Evolutionary conservation across 345 rosid genomes (phyloP), one percentile per base, ranked within the genome.

Genomic region (Corymbia maculata): DNA sequence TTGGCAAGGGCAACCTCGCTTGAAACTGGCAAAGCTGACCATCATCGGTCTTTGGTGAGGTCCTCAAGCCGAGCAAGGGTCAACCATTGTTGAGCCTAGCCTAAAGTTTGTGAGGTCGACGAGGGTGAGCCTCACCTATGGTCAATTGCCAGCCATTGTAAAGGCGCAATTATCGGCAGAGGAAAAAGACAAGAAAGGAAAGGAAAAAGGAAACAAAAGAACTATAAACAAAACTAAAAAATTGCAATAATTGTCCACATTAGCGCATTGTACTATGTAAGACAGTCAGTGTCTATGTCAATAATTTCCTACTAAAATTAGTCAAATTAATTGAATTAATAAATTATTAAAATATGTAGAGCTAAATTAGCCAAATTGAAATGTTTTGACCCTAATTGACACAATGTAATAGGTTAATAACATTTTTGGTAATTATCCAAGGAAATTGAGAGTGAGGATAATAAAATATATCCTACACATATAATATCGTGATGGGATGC

Each of bases 271-370:
- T 26, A 0, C 2, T 12, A 61, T 26, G 6, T 26, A 61, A 1
- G 4, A 26, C 4, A 0, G 3, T 61, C 0, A 3, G 0, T 13
- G 13, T 61, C 12, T 14, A 61, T 0, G 4, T 12, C 2, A 6
- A 61, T 26, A 14, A 12, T 61, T 26, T 61, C 26, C 11, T 3
- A 28, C 68, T 12, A 61, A 61, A 59, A 12, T 3, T 61, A 0
- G 30, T 0, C 12, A 0, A 8, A 61, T 61, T 7, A 28, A n/a
- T 30, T 61, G 26, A 61, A 61, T 26, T 61, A 26, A 4, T 3
- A 61, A 12, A 61, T 61, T 12, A 4, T 61, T 14, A 59, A 59
- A 26, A 59, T 57, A 1, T 59, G 2, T 59, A 26, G 26, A 1
- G 11, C 12, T 26, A 59, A 59, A 59, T 59, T 24, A 9, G 68